Percentiles rank a stretch among this genome's conserved stretches.
Evolutionary conservation across 768 basidiomycete genomes (phyloP).

Genomic region (Pulveroboletus sp.): DNA sequence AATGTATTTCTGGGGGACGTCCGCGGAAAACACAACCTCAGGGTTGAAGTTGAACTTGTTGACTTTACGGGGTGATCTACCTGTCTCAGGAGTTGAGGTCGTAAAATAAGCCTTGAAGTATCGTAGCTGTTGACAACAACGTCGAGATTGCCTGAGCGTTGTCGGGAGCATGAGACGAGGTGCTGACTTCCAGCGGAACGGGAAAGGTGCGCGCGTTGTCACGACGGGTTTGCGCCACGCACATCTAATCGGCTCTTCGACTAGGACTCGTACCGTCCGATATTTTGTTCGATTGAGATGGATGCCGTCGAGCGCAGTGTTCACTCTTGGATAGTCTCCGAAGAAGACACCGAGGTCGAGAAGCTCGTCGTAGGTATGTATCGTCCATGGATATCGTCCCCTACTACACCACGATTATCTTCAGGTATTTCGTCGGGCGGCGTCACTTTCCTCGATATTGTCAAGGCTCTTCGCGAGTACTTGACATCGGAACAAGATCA

Average conservation of each 20-base stretch:
- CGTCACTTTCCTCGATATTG: conserved; percentile 65
- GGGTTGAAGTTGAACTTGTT: conserved; percentile 71
- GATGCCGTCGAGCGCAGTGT: conserved; percentile 49
- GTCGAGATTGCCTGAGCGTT: conserved; percentile 14
- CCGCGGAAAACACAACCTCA: conserved; percentile 48
- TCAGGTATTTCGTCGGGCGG: conserved; percentile 52
- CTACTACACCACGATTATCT: not conserved
- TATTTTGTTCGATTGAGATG: conserved; percentile 24
- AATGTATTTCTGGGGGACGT: conserved; percentile 41
- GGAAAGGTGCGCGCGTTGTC: conserved; percentile 5
- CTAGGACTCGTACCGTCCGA: not conserved
- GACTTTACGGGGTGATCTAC: conserved; percentile 9
- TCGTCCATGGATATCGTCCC: not conserved
- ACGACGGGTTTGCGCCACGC: not conserved
- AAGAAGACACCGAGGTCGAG: conserved; percentile 54
- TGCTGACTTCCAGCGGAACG: conserved; percentile 1
- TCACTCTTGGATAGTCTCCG: conserved; percentile 68
- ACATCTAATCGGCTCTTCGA: conserved; percentile 8
- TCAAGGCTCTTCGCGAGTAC: conserved; percentile 83
- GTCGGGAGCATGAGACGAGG: conserved; percentile 19
- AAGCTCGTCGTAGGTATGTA: conserved; percentile 56
- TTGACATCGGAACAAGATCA: conserved; percentile 82
- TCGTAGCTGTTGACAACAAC: conserved; percentile 20
- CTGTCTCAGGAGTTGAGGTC: conserved; percentile 14
- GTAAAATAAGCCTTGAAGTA: conserved; percentile 22